Conservation (phyloP, 345 rosid species). For the Erodium maritimum region DNA sequence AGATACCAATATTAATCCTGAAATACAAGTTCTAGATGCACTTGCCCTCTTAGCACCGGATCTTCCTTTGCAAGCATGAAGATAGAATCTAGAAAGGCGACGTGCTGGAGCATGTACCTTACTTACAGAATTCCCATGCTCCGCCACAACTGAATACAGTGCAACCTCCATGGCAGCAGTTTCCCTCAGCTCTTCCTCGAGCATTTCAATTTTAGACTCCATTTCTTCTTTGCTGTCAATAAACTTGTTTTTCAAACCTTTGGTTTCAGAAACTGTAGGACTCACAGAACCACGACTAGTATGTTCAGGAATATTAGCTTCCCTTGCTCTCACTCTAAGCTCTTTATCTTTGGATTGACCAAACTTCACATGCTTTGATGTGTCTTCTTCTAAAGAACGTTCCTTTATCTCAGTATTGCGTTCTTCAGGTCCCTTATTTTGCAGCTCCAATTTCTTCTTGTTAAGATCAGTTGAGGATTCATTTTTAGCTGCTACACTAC, state of each 20-base stretch:
- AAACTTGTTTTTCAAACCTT: conserved; percentile 1
- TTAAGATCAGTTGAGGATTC: not conserved
- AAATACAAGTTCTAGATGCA: conserved; percentile 64
- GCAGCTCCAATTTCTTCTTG: not conserved
- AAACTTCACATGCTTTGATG: no score
- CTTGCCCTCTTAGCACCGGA: conserved; percentile 39
- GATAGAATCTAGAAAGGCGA: conserved; percentile 76
- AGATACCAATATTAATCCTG: conserved; percentile 77
- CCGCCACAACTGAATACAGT: conserved; percentile 78
- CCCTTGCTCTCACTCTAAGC: no score
- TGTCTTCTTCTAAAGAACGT: conserved; percentile 28
- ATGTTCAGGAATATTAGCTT: conserved; percentile 3
- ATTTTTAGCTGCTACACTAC: conserved; percentile 7
- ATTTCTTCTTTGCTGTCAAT: conserved; percentile 25
- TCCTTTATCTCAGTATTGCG: conserved; percentile 18
- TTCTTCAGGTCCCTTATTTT: conserved; percentile 18
- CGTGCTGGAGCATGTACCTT: conserved; percentile 90
- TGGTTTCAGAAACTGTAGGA: not conserved
- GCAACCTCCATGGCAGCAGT: conserved; percentile 81
- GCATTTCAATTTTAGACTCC: conserved; percentile 43
- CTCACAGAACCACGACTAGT: conserved; percentile 4
- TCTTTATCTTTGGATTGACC: no score
- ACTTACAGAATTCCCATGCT: conserved; percentile 73
- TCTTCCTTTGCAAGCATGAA: conserved; percentile 55
- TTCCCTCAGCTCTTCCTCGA: conserved; percentile 84